Conservation (phyloP, 176 grass and related monocot genomes). For the Hordeum marinum region DNA sequence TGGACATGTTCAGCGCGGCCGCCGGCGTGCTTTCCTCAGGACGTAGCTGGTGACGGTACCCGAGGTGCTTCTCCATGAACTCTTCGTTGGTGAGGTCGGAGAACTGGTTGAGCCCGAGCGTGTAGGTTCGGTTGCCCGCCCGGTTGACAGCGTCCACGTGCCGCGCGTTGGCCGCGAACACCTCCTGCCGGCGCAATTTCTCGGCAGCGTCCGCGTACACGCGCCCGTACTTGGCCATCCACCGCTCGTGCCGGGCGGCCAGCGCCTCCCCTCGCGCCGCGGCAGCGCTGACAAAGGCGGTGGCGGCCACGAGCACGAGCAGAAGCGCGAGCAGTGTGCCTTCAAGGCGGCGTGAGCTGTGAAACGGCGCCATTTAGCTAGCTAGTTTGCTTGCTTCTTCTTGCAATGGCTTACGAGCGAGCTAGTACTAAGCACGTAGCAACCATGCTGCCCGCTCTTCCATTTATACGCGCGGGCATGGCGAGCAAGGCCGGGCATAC, state of each 20-base stretch:
- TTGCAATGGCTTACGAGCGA: not conserved
- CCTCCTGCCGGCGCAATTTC: conserved; percentile 19
- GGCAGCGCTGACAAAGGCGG: not conserved
- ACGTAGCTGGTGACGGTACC: not conserved
- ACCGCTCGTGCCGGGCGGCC: conserved; percentile 23
- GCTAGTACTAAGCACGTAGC: not conserved
- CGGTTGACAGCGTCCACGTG: conserved; percentile 37
- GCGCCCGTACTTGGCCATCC: conserved; percentile 37
- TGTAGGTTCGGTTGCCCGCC: conserved; percentile 26
- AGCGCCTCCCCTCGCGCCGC: not conserved
- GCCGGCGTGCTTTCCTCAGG: not conserved
- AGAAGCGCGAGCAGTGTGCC: not conserved
- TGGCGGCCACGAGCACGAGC: not conserved
- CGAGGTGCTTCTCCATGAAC: conserved; percentile 12
- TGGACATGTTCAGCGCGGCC: not conserved
- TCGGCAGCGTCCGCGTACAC: conserved; percentile 28
- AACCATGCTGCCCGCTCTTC: not conserved
- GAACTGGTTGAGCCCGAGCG: conserved; percentile 33
- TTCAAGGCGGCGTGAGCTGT: not conserved
- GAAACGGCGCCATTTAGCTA: conserved; percentile 13
- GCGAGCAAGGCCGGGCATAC: too few species aligned
- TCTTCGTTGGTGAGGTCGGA: conserved; percentile 35
- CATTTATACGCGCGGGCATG: not conserved
- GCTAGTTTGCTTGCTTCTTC: not conserved
- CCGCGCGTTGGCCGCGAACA: conserved; percentile 27